phyloP scores from a whole-genome alignment of 2,329 filamentous ascomycete genomes.

The Pyrenophora tritici-repentis region DNA sequence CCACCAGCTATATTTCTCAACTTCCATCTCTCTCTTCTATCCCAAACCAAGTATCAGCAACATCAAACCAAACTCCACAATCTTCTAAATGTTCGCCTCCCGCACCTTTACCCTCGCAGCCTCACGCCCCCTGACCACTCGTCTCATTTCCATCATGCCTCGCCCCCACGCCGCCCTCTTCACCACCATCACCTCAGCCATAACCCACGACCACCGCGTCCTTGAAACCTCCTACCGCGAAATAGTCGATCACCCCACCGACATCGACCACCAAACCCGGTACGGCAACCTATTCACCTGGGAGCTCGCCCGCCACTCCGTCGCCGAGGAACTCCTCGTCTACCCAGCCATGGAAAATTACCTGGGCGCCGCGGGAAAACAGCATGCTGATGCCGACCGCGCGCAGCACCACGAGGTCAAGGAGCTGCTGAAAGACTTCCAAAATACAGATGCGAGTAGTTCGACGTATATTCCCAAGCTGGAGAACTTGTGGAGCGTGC shows the following conservation, averaged over 20 bases:
- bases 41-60: not conserved
- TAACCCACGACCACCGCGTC: slow-evolving; percentile 50
- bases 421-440: slow-evolving; percentile 37
- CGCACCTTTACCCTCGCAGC: slow-evolving; percentile 10
- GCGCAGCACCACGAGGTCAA: slow-evolving; percentile 44
- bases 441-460: slow-evolving; percentile 32
- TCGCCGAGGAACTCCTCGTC: slow-evolving; percentile 56
- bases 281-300: slow-evolving; percentile 59
- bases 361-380: slow-evolving; percentile 35
- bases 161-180: not conserved
- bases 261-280: slow-evolving; percentile 51
- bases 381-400: slow-evolving; percentile 41
- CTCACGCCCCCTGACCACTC: slow-evolving; percentile 5
- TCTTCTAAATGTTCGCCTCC: slow-evolving; percentile 5
- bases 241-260: slow-evolving; percentile 42
- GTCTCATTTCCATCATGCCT: not conserved
- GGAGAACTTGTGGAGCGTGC: slow-evolving; percentile 26
- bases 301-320: slow-evolving; percentile 58
- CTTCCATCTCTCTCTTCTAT: not conserved
- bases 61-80: not conserved
- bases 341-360: slow-evolving; percentile 48
- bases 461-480: slow-evolving; percentile 32
- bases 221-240: slow-evolving; percentile 52
- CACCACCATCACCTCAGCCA: slow-evolving; percentile 19
- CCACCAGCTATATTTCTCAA: no score